Evolutionary conservation across 345 rosid species (phyloP), one percentile per base, ranked within the genome.

Genomic region (Kernera saxatilis): DNA sequence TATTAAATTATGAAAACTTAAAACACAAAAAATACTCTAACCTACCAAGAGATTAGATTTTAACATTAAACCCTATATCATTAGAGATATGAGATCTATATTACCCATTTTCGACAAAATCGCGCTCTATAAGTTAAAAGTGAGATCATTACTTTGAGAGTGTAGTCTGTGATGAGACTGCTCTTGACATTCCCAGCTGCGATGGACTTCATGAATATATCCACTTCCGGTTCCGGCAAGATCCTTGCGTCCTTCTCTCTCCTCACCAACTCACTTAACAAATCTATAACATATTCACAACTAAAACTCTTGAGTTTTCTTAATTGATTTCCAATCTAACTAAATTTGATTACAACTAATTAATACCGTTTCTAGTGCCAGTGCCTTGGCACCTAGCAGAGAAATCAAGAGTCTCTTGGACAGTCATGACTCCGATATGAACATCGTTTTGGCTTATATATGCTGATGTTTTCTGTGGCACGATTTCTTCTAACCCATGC

Each of bases 161-260:
- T 93, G 68, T 93, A 93, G 67, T 93, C 98, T 11, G 97, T 93
- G 33, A 86, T 84, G 18, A 93, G 87, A 77, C 86, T 93, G 82
- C 89, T 86, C 70, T 87, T 88, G 21, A 86, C 79, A 49, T 93
- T 88, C 58, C 74, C 70, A 77, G 88, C 80, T 10, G 98, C 85
- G 3, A 92, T 87, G 56, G 98, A 96, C 87, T 92, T 92, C 98
- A 92, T 89, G 86, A 87, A 92, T 23, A 92, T 86, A 82, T 92
- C 98, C 27, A 87, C 74, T 76, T 92, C 94, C 32, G 96, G 84
- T 55, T 92, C 98, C 0, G 98, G 98, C 37, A 79, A 76, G 5
- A 92, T 86, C 39, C 98, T 88, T 30, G 87, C 89, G 29, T 84
- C 89, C 51, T 80, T 92, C 77, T 92, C 98, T 48, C 96, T 87